phyloP scores from a whole-genome alignment of 2,329 filamentous ascomycete species.

The Rhinocladiella similis region DNA sequence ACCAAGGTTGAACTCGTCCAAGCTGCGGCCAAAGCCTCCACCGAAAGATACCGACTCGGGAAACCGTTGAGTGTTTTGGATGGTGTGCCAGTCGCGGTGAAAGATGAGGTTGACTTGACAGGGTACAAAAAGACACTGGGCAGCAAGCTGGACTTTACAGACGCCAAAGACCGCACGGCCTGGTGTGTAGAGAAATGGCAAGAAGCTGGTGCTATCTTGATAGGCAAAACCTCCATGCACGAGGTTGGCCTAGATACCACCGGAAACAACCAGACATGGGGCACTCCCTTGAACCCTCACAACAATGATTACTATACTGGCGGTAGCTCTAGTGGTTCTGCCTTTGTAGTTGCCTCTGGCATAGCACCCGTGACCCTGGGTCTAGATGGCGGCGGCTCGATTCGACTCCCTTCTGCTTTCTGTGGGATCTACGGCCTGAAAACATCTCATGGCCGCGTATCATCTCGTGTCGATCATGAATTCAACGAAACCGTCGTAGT shows the following conservation, averaged over 20 bases:
- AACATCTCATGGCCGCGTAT: constrained; percentile 67
- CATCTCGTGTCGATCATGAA: constrained; percentile 57
- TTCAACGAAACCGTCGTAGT: constrained; percentile 65
- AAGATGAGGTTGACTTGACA: constrained; percentile 74
- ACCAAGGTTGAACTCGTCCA: constrained; percentile 63
- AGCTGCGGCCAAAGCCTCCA: constrained; percentile 70
- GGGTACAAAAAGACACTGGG: constrained; percentile 70
- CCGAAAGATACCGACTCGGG: constrained; percentile 68
- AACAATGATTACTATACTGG: constrained; percentile 76
- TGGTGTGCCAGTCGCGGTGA: constrained; percentile 79
- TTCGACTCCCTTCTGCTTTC: constrained; percentile 72
- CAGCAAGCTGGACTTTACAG: constrained; percentile 59
- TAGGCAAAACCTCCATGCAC: constrained; percentile 79
- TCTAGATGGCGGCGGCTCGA: constrained; percentile 73
- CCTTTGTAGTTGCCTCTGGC: constrained; percentile 68
- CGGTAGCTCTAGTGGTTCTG: constrained; percentile 76
- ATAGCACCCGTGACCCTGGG: constrained; percentile 74
- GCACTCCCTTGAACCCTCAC: constrained; percentile 76
- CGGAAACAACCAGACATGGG: constrained; percentile 76
- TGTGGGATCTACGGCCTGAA: constrained; percentile 84
- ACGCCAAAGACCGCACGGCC: constrained; percentile 52
- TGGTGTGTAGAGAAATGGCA: constrained; percentile 73
- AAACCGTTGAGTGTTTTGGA: constrained; percentile 69
- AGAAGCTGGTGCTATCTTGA: constrained; percentile 71
- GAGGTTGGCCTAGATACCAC: constrained; percentile 77